These are phyloP conservation scores for Cicer pinnatifidum DNA, from an alignment of 306 rosid species.

Conservation along the genomic window DNA sequence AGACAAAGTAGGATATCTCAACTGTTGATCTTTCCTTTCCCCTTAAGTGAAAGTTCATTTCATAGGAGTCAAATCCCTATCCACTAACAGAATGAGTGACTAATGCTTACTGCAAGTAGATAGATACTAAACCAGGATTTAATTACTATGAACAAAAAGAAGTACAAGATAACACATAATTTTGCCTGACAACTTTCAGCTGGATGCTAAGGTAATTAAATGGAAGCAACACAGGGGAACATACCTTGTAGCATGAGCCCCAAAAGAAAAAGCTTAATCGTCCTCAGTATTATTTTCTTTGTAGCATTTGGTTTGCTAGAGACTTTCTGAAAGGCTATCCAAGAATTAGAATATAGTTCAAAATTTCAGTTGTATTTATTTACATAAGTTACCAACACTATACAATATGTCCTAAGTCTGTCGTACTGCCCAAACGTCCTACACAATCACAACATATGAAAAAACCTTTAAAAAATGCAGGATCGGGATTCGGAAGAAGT, in stretches of 20 bases:
- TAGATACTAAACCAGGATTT: slow-evolving; percentile 28
- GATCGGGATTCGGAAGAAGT: neutral
- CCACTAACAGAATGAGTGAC: neutral
- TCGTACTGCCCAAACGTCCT: neutral
- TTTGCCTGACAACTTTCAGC: slow-evolving; percentile 20
- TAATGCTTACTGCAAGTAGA: slow-evolving; percentile 22
- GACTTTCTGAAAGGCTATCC: slow-evolving; percentile 57
- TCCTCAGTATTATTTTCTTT: slow-evolving; percentile 60
- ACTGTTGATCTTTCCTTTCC: neutral
- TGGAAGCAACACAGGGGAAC: slow-evolving; percentile 32
- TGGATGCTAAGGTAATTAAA: slow-evolving; percentile 14
- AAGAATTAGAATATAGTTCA: slow-evolving; percentile 36
- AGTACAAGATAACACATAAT: slow-evolving; percentile 29
- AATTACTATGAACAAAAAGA: slow-evolving; percentile 33
- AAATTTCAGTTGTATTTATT: neutral
- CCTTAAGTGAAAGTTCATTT: neutral
- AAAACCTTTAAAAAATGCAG: neutral
- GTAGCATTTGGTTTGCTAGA: slow-evolving; percentile 65
- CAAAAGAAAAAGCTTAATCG: slow-evolving; percentile 69
- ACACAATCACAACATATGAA: slow-evolving; percentile 15
- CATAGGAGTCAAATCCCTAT: neutral
- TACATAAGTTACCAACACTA: slow-evolving; percentile 13
- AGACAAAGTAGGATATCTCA: neutral
- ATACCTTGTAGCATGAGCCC: slow-evolving; percentile 73
- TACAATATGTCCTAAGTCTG: neutral